phyloP scores from a whole-genome alignment of 345 rosid genomes.

The Fremontodendron californicum region DNA sequence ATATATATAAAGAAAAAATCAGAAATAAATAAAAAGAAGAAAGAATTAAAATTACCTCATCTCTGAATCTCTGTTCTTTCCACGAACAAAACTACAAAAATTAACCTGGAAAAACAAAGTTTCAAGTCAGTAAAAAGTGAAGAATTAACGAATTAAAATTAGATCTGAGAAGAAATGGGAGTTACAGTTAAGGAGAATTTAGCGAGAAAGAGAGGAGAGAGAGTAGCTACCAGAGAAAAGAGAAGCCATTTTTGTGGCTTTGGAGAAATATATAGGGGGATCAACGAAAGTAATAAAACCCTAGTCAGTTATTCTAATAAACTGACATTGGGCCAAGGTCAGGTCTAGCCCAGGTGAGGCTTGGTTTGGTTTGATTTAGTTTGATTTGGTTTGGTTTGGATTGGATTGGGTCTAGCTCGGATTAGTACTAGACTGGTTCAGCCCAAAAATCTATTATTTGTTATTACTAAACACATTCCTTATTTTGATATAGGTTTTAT shows the following conservation, averaged over 20 bases:
- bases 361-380: too few species aligned
- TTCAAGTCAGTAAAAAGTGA: neutral
- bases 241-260: neutral
- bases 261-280: neutral
- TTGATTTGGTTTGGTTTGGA: too few species aligned
- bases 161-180: neutral
- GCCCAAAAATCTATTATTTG: too few species aligned
- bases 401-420: too few species aligned
- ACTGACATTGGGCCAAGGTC: neutral
- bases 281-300: neutral
- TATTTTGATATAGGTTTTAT: too few species aligned
- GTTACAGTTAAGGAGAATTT: neutral
- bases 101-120: slow-evolving; percentile 10
- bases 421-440: too few species aligned
- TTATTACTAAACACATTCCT: too few species aligned
- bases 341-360: neutral
- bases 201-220: neutral
- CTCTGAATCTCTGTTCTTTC: neutral
- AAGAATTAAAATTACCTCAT: slow-evolving; percentile 28
- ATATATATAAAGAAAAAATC: neutral
- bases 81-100: neutral
- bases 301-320: neutral
- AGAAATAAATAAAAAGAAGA: neutral
- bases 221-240: neutral
- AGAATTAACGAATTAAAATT: neutral